Percentiles rank a stretch among this genome's conserved stretches.
phyloP scores from a whole-genome alignment of 495 filamentous ascomycete genomes.

The Penicillium bovifimosum region DNA sequence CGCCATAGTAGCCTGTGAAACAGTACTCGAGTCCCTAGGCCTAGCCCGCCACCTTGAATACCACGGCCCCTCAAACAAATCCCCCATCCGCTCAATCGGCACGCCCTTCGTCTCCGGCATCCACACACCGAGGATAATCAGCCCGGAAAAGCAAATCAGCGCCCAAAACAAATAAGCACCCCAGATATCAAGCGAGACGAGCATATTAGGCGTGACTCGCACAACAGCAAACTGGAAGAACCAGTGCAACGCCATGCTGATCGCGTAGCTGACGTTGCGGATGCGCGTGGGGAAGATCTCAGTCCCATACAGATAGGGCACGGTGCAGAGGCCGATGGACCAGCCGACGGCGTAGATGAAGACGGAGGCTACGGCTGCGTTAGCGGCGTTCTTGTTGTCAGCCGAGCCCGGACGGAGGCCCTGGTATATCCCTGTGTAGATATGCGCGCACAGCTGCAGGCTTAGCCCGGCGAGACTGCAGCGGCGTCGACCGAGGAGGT shows the following conservation, averaged over 20 bases:
- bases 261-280: conserved; percentile 39
- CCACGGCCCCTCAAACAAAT: conserved; percentile 41
- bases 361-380: conserved; percentile 42
- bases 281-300: conserved; percentile 46
- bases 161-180: conserved; percentile 46
- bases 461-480: conserved; percentile 33
- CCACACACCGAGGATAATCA: conserved; percentile 40
- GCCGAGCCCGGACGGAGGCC: conserved; percentile 30
- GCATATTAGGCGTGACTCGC: conserved; percentile 45
- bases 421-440: conserved; percentile 42
- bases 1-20: conserved; percentile 6
- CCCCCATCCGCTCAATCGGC: conserved; percentile 42
- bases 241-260: conserved; percentile 44
- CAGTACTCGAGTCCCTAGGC: conserved; percentile 3
- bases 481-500: conserved; percentile 37
- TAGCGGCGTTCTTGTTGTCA: conserved; percentile 33
- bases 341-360: conserved; percentile 46
- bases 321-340: conserved; percentile 47
- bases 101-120: conserved; percentile 45
- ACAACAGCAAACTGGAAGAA: conserved; percentile 48
- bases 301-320: conserved; percentile 45
- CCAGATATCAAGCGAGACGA: conserved; percentile 38
- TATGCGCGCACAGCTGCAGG: conserved; percentile 37
- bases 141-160: conserved; percentile 33
- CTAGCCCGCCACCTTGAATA: conserved; percentile 39